Conservation (phyloP, 495 filamentous ascomycete genomes). For the Penicillium ochrochloron region DNA sequence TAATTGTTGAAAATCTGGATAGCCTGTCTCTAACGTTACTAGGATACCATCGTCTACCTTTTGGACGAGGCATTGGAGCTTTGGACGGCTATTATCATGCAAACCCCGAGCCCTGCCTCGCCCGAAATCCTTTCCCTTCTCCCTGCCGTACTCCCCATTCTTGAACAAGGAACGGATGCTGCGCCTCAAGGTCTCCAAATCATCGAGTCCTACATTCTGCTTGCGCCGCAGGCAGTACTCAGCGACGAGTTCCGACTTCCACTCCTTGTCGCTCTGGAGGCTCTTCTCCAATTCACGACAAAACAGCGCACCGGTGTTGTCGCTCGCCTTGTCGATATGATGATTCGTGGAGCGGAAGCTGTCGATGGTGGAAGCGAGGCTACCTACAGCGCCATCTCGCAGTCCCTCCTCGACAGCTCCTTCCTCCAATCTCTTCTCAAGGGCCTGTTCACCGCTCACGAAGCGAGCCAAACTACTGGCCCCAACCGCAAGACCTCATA, state of each 20-base stretch:
- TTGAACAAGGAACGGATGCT: constrained; percentile 70
- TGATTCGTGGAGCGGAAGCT: constrained; percentile 70
- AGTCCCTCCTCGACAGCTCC: constrained; percentile 68
- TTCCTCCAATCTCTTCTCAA: constrained; percentile 70
- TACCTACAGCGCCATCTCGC: constrained; percentile 63
- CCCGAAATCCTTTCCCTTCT: constrained; percentile 69
- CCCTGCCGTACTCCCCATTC: constrained; percentile 68
- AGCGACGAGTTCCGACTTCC: constrained; percentile 61
- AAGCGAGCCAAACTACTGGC: constrained; percentile 75
- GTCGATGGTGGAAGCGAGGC: constrained; percentile 73
- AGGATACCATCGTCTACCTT: constrained; percentile 79
- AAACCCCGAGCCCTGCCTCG: constrained; percentile 68
- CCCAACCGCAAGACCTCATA: constrained; percentile 66
- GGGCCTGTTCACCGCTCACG: constrained; percentile 70
- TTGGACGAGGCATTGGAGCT: constrained; percentile 91
- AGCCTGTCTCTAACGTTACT: background rate
- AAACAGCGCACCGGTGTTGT: constrained; percentile 69
- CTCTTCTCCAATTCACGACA: constrained; percentile 57
- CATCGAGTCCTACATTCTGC: constrained; percentile 76
- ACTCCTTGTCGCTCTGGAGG: constrained; percentile 61
- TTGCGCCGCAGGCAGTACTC: constrained; percentile 78
- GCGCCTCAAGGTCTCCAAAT: constrained; percentile 73
- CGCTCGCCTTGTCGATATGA: constrained; percentile 67
- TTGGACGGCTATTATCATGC: constrained; percentile 75
- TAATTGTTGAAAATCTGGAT: background rate